Conservation (phyloP, 108 stramenopile species). For the Stephanodiscus minutulus region DNA sequence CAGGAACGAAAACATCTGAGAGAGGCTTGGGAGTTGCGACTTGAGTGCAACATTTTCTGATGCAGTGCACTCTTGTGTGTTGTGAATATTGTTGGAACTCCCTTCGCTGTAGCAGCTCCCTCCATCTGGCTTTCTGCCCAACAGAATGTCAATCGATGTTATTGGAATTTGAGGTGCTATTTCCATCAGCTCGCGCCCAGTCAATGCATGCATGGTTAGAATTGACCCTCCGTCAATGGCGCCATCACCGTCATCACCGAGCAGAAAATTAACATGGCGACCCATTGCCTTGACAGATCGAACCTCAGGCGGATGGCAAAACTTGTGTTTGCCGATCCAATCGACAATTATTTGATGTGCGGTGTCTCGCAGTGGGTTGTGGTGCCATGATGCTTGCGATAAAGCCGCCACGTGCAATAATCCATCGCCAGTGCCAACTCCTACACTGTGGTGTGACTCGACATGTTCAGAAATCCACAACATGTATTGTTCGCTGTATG, state of each 20-base stretch:
- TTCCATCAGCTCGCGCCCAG: slow-evolving; percentile 25
- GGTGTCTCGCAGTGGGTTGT: slow-evolving; percentile 33
- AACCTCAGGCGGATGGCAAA: slow-evolving; percentile 33
- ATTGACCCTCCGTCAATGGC: not conserved
- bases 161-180: slow-evolving; percentile 12
- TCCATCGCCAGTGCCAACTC: slow-evolving; percentile 4
- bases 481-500: slow-evolving; percentile 32
- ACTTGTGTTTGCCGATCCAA: slow-evolving; percentile 24
- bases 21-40: slow-evolving; percentile 6
- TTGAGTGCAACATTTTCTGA: not conserved
- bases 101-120: not conserved
- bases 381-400: slow-evolving; percentile 21
- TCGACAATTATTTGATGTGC: slow-evolving; percentile 24
- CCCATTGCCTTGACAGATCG: slow-evolving; percentile 28
- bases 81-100: not conserved
- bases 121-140: not conserved
- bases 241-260: slow-evolving; percentile 11
- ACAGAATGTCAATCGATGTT: slow-evolving; percentile 9
- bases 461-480: slow-evolving; percentile 14
- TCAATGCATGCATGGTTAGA: slow-evolving; percentile 18
- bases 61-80: slow-evolving; percentile 1
- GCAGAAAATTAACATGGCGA: slow-evolving; percentile 25
- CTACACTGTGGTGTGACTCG: not conserved
- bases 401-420: slow-evolving; percentile 36
- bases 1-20: slow-evolving; percentile 14